These are phyloP conservation scores for Crucibulum laeve DNA, from an alignment of 768 basidiomycete genomes.

Conservation along the genomic window DNA sequence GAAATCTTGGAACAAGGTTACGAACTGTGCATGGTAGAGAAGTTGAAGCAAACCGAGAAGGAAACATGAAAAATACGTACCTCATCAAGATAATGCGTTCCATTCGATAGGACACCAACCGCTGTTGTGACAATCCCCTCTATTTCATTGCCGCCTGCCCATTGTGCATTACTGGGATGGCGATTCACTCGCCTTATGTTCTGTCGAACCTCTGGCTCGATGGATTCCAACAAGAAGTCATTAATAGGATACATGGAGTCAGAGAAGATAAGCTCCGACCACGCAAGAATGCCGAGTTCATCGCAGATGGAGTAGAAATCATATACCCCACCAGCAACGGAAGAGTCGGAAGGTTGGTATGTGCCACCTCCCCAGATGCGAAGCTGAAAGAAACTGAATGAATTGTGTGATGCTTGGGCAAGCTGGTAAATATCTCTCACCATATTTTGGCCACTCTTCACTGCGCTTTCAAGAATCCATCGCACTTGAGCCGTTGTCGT, in stretches of 20 bases:
- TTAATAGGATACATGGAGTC: slow-evolving; percentile 54
- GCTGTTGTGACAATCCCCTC: slow-evolving; percentile 44
- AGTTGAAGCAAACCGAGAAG: not conserved
- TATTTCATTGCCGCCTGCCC: slow-evolving; percentile 61
- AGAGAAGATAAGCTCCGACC: slow-evolving; percentile 61
- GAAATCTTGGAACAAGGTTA: slow-evolving; percentile 48
- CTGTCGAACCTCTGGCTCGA: slow-evolving; percentile 53
- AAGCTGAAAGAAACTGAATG: slow-evolving; percentile 25
- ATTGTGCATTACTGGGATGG: slow-evolving; percentile 54
- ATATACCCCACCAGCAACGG: slow-evolving; percentile 40
- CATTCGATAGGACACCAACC: slow-evolving; percentile 32
- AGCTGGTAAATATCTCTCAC: slow-evolving; percentile 22
- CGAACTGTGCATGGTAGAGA: slow-evolving; percentile 29
- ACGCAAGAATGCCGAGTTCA: slow-evolving; percentile 55
- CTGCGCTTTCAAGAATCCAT: slow-evolving; percentile 54
- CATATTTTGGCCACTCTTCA: slow-evolving; percentile 56
- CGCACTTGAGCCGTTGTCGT: slow-evolving; percentile 43
- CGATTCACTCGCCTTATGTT: slow-evolving; percentile 51
- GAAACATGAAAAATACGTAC: slow-evolving; percentile 17
- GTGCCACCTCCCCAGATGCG: slow-evolving; percentile 59
- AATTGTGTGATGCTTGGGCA: not conserved
- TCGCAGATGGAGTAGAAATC: slow-evolving; percentile 56
- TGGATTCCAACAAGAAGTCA: slow-evolving; percentile 42
- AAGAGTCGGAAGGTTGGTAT: slow-evolving; percentile 40
- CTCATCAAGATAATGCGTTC: slow-evolving; percentile 45